These are phyloP conservation scores for Russula sp. DNA, from an alignment of 768 basidiomycete genomes.

Conservation along the genomic window DNA sequence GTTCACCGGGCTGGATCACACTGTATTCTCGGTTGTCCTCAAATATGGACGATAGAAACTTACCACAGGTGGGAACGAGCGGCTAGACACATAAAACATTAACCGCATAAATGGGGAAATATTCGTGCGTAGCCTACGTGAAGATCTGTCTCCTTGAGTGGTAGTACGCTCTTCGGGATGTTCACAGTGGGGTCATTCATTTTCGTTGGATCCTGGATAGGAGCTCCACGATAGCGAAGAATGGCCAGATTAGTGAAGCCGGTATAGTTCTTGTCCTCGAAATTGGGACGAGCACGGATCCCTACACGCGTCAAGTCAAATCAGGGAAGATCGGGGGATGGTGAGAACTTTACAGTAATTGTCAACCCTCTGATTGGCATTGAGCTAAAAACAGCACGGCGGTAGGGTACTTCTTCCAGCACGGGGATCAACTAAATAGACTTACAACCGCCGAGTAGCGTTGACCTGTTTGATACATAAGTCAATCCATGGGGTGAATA, in stretches of 20 bases:
- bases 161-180: not conserved
- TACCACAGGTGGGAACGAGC: not conserved
- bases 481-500: not conserved
- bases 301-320: not conserved
- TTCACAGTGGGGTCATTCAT: not conserved
- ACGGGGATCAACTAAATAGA: not conserved
- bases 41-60: not conserved
- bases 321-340: not conserved
- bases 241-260: constrained; percentile 18
- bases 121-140: not conserved
- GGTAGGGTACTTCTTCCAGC: not conserved
- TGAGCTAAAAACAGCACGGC: not conserved
- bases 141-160: constrained; percentile 7
- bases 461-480: constrained; percentile 13
- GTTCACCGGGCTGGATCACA: not conserved
- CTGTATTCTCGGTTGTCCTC: not conserved
- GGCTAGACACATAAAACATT: not conserved
- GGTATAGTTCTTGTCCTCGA: not conserved
- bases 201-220: constrained; percentile 6
- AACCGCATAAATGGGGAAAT: not conserved
- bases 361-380: constrained; percentile 22
- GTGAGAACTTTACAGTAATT: constrained; percentile 9
- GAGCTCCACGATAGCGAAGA: constrained; percentile 19
- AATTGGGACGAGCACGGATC: constrained; percentile 13
- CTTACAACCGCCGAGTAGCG: constrained; percentile 30